These are phyloP conservation scores for Neurospora discreta DNA, from an alignment of 495 filamentous ascomycete genomes.

Conservation along the genomic window DNA sequence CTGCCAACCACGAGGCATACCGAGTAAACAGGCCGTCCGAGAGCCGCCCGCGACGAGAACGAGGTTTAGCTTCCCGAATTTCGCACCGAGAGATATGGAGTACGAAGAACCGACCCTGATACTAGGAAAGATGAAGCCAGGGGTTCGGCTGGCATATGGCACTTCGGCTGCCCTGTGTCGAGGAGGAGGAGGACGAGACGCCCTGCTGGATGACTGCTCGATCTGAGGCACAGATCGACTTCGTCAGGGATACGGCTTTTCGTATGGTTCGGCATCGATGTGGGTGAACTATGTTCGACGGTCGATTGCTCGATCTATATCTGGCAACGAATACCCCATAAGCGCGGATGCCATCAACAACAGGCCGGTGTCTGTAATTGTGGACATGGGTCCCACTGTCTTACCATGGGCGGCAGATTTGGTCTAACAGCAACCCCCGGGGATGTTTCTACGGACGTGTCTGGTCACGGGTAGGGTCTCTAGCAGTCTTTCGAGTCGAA, in stretches of 20 bases:
- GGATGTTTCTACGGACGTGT: background rate
- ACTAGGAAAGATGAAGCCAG: background rate
- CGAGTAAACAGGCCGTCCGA: background rate
- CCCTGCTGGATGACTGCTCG: background rate
- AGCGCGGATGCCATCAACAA: too few species aligned
- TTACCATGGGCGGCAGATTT: too few species aligned
- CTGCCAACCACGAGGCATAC: background rate
- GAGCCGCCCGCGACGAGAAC: background rate
- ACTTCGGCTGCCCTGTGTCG: background rate
- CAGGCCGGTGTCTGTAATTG: too few species aligned
- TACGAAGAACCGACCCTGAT: background rate
- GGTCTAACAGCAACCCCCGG: too few species aligned
- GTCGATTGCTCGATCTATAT: background rate
- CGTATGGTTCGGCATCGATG: background rate
- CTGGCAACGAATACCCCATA: too few species aligned
- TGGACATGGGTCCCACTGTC: too few species aligned
- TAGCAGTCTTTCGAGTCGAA: background rate
- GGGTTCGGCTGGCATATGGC: background rate
- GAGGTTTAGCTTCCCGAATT: background rate
- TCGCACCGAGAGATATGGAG: background rate
- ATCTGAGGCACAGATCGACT: background rate
- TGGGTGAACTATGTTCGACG: background rate
- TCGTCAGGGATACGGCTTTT: background rate
- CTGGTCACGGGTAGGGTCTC: background rate
- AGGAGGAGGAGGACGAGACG: background rate